These are phyloP conservation scores for Panellus pusillus DNA, from an alignment of 768 basidiomycete species.

Conservation along the genomic window DNA sequence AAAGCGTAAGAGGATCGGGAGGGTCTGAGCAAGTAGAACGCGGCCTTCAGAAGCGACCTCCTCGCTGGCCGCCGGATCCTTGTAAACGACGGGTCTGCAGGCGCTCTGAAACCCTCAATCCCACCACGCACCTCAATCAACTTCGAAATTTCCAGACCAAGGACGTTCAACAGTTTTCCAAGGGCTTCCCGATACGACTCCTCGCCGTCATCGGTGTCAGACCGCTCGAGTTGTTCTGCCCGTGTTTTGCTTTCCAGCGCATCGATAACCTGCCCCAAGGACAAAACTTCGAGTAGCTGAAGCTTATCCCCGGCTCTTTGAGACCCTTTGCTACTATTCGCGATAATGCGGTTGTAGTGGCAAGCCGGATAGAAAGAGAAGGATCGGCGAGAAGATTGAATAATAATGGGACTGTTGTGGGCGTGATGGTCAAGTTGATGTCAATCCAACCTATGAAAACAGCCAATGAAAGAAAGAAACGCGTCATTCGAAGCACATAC, in stretches of 20 bases:
- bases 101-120: background rate
- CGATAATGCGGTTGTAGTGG: constrained; percentile 76
- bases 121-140: constrained; percentile 67
- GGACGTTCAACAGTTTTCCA: constrained; percentile 77
- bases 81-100: constrained; percentile 3
- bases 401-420: constrained; percentile 80
- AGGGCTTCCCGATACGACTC: constrained; percentile 88
- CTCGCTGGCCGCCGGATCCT: constrained; percentile 63
- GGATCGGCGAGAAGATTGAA: constrained; percentile 80
- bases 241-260: constrained; percentile 79
- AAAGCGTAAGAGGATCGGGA: constrained; percentile 85
- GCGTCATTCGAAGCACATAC: constrained; percentile 51
- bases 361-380: constrained; percentile 76
- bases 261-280: constrained; percentile 78
- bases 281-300: constrained; percentile 85
- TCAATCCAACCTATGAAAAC: constrained; percentile 86
- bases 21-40: constrained; percentile 58
- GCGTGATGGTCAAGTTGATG: constrained; percentile 93
- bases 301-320: constrained; percentile 91
- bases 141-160: constrained; percentile 82
- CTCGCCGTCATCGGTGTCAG: constrained; percentile 80
- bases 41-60: constrained; percentile 65
- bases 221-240: constrained; percentile 59
- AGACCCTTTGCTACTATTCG: constrained; percentile 91
- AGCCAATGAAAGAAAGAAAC: background rate